Evolutionary conservation across 2,329 filamentous ascomycete species (phyloP), one percentile per base, ranked within the genome.

Genomic region (Aspergillus sp.): DNA sequence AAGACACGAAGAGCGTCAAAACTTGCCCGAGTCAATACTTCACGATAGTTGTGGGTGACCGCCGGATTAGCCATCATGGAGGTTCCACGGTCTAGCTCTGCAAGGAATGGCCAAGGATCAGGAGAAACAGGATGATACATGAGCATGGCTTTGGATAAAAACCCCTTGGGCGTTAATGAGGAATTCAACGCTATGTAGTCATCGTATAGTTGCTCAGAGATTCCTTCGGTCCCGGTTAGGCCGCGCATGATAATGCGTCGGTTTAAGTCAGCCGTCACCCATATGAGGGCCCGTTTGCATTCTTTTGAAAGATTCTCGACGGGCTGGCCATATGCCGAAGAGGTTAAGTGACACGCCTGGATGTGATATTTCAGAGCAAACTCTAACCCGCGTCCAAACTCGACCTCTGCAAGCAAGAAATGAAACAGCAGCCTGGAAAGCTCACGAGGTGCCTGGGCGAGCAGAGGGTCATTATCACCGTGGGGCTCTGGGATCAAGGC

Each of bases 121-220:
- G 68, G 68, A 26, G 59, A 43, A 4, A 57, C 59, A 2, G 70
- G 70, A 48, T 72, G 67, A 38, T 66, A 67, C 41, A 72, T 52
- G 5, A 55, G 55, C 29, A 68, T 53, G 7, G 61, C 57, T 12
- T 61, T 57, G 4, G 50, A 50, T 44, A 65, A 50, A n/a, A 63
- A 51, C 4, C 56, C 55, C 10, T 49, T 51, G 8, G 52, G 50
- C 10, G 56, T 53, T 26, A 63, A 42, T 6, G 58, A 42, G 26
- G 57, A 55, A 6, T 64, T 50, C 3, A 54, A 45, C 5, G 56
- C 47, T 8, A 53, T 52, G 33, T 63, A 69, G 6, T 62, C 50
- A 28, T 71, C 61, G 46, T 67, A 72, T 6, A 61, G 41, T 9
- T 58, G 33, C 2, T 44, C 45, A 2, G 63, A 46, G 8, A 70